Evolutionary conservation across 352 stramenopile genomes (phyloP).

Genomic region (Pythium dissotocum): DNA sequence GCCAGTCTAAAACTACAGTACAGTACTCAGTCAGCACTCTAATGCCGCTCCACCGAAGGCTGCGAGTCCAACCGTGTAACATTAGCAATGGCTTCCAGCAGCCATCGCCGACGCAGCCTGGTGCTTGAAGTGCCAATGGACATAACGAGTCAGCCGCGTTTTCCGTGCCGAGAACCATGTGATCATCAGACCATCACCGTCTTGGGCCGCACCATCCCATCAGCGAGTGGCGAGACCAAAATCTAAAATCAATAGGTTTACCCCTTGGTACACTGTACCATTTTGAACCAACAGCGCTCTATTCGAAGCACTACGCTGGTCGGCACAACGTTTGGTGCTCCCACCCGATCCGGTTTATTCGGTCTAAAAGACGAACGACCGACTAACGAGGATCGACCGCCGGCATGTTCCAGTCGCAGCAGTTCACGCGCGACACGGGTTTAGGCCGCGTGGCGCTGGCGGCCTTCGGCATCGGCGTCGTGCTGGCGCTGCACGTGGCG

Average conservation of each 20-base stretch:
- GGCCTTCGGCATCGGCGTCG: conserved; percentile 71
- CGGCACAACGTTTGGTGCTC: neutral
- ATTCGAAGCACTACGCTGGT: conserved; percentile 2
- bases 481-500: conserved; percentile 66
- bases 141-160: neutral
- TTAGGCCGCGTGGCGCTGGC: conserved; percentile 78
- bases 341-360: neutral
- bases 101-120: no score
- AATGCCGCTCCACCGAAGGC: no score
- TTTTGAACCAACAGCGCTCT: neutral
- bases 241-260: neutral
- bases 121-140: neutral
- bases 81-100: no score
- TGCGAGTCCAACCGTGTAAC: no score
- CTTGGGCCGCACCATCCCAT: no score
- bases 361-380: no score
- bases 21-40: no score
- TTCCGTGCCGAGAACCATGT: neutral
- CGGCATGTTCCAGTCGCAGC: conserved; percentile 66
- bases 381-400: no score
- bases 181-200: neutral
- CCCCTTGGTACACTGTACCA: conserved; percentile 1
- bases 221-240: neutral
- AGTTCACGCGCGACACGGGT: conserved; percentile 77
- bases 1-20: no score